Conservation (phyloP, 768 basidiomycete species). For the Flagelloscypha sp. region DNA sequence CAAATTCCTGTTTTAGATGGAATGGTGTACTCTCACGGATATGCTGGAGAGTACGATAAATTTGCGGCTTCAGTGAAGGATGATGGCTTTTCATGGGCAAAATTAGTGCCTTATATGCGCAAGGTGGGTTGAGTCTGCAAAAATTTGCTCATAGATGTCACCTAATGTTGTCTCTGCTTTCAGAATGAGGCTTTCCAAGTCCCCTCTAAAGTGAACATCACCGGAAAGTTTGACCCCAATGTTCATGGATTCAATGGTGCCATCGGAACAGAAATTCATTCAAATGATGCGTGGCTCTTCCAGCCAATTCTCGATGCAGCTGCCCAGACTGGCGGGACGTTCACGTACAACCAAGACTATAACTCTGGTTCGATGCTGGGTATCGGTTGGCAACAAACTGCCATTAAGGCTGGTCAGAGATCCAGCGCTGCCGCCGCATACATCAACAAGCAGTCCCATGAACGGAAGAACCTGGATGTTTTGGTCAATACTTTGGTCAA, state of each 20-base stretch:
- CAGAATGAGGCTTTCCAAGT: conserved; percentile 19
- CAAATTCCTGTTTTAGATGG: conserved; percentile 14
- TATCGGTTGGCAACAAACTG: conserved; percentile 19
- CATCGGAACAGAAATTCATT: conserved; percentile 16
- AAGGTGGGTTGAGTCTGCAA: conserved; percentile 6
- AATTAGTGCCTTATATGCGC: conserved; percentile 11
- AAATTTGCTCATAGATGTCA: not conserved
- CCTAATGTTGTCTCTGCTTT: conserved; percentile 14
- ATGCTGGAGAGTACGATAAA: conserved; percentile 40
- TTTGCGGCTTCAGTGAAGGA: conserved; percentile 39
- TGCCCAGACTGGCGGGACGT: conserved; percentile 13
- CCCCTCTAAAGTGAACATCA: conserved; percentile 20
- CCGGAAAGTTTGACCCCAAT: conserved; percentile 23
- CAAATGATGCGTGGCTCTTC: conserved; percentile 13
- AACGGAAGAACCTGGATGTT: conserved; percentile 22
- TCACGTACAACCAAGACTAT: conserved; percentile 23
- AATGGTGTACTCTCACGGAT: conserved; percentile 24
- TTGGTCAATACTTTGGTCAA: conserved; percentile 16
- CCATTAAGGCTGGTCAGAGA: conserved; percentile 15
- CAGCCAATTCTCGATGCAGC: conserved; percentile 15
- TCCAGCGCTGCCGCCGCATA: conserved; percentile 25
- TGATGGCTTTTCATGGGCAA: conserved; percentile 31
- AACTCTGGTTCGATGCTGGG: conserved; percentile 23
- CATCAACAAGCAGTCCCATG: conserved; percentile 17
- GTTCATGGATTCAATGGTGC: conserved; percentile 20